Conservation (phyloP, 2,329 filamentous ascomycete genomes). For the Cladophialophora yegresii region DNA sequence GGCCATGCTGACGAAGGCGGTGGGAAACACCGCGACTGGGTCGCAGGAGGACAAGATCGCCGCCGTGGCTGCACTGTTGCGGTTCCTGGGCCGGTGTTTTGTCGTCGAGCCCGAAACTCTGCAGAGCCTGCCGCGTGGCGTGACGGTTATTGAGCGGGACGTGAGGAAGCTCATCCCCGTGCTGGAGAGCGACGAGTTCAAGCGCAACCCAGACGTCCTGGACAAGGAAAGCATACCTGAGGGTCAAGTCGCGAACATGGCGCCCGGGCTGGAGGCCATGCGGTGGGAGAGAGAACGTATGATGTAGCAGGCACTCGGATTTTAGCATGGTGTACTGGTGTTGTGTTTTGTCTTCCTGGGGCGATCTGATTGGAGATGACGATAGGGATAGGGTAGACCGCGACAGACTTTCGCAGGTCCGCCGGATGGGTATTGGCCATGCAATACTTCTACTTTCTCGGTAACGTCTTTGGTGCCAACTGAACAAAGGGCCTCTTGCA, state of each 20-base stretch:
- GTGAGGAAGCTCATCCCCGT: slow-evolving; percentile 25
- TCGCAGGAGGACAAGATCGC: slow-evolving; percentile 17
- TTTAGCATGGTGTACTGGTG: not conserved
- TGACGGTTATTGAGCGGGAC: slow-evolving; percentile 33
- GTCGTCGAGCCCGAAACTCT: slow-evolving; percentile 11
- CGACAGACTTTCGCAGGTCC: not conserved
- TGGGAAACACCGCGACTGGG: slow-evolving; percentile 18
- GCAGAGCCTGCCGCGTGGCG: slow-evolving; percentile 14
- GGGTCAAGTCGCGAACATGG: slow-evolving; percentile 29
- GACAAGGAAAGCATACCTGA: slow-evolving; percentile 24
- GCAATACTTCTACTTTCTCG: too few species aligned
- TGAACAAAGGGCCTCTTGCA: too few species aligned
- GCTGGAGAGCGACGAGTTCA: slow-evolving; percentile 26
- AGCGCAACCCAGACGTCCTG: slow-evolving; percentile 22
- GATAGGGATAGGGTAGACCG: not conserved
- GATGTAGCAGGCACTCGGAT: not conserved
- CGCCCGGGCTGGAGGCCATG: not conserved
- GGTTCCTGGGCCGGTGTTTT: slow-evolving; percentile 28
- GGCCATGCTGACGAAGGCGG: slow-evolving; percentile 40
- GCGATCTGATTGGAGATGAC: too few species aligned
- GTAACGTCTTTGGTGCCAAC: too few species aligned
- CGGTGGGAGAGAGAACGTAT: not conserved
- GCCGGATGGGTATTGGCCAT: not conserved
- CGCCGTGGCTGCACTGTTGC: slow-evolving; percentile 26
- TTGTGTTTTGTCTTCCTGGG: not conserved